A percentile compares a stretch with the other conserved stretches of the same genome.
Evolutionary conservation across 176 grass and related monocot species (phyloP).

Genomic region (Paspalum vaginatum): DNA sequence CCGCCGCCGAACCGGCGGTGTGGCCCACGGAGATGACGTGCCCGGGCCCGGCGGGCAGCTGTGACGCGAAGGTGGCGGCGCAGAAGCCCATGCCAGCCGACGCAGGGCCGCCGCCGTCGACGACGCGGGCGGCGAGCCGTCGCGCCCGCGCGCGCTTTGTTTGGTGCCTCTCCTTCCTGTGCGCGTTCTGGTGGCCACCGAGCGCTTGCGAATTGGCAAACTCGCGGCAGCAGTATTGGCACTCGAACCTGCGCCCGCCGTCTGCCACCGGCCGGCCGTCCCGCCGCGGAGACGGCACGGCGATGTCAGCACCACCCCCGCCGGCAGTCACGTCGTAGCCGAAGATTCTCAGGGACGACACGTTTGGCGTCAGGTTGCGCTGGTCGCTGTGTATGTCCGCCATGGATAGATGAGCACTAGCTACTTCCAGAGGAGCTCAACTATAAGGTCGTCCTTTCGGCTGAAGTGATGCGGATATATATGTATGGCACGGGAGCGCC

Average conservation of each 20-base stretch:
- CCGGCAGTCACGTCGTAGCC: slow-evolving; percentile 41
- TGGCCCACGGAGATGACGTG: too few species aligned
- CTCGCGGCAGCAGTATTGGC: slow-evolving; percentile 72
- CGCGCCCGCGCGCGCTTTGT: slow-evolving; percentile 74
- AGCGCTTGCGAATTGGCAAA: slow-evolving; percentile 46
- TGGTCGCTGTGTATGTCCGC: slow-evolving; percentile 47
- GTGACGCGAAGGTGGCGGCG: too few species aligned
- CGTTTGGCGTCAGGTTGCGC: slow-evolving; percentile 26
- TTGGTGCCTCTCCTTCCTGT: slow-evolving; percentile 32
- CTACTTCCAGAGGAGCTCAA: neutral
- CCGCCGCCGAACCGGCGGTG: too few species aligned
- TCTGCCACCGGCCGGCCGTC: neutral
- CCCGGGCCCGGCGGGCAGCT: too few species aligned
- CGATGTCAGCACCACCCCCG: neutral
- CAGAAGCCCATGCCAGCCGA: neutral
- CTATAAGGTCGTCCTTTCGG: neutral
- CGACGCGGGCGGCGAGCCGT: slow-evolving; percentile 1
- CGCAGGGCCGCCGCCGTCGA: neutral
- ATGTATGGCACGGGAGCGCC: neutral
- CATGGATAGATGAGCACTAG: slow-evolving; percentile 24
- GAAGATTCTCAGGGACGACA: slow-evolving; percentile 34
- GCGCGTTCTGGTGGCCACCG: too few species aligned
- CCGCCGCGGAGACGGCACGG: neutral
- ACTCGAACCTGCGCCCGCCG: slow-evolving; percentile 52
- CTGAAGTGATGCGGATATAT: slow-evolving; percentile 19